phyloP scores from a whole-genome alignment of 2,329 filamentous ascomycete genomes.

The Akanthomyces muscarius region DNA sequence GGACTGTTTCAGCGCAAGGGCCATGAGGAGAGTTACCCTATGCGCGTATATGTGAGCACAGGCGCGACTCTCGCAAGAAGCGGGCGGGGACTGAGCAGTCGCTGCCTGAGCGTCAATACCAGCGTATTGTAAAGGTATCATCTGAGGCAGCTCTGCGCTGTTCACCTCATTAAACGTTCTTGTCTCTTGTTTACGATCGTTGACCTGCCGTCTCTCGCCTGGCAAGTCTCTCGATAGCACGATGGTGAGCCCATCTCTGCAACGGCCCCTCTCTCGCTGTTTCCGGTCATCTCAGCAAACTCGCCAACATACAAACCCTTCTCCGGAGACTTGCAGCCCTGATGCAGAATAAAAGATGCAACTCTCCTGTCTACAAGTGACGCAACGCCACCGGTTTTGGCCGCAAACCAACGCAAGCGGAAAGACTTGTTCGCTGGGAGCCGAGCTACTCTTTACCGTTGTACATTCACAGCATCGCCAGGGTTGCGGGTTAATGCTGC shows the following conservation, averaged over 20 bases:
- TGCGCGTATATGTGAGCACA: not conserved
- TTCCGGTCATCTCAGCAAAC: not conserved
- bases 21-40: not conserved
- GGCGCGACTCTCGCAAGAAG: not conserved
- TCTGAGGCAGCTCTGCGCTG: no score
- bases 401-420: not conserved
- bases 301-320: not conserved
- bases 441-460: not conserved
- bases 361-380: not conserved
- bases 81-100: not conserved
- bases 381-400: not conserved
- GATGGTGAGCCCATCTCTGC: not conserved
- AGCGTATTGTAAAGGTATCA: no score
- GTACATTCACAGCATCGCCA: not conserved
- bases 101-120: not conserved
- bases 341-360: not conserved
- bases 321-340: no score
- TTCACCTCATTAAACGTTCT: not conserved
- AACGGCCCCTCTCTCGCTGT: constrained; percentile 1
- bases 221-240: not conserved
- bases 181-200: not conserved
- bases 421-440: not conserved
- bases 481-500: constrained; percentile 1
- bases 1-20: not conserved
- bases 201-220: not conserved